These are phyloP conservation scores for Kurtzmaniella quercitrusa DNA, from an alignment of 1,139 yeast species.

Conservation along the genomic window DNA sequence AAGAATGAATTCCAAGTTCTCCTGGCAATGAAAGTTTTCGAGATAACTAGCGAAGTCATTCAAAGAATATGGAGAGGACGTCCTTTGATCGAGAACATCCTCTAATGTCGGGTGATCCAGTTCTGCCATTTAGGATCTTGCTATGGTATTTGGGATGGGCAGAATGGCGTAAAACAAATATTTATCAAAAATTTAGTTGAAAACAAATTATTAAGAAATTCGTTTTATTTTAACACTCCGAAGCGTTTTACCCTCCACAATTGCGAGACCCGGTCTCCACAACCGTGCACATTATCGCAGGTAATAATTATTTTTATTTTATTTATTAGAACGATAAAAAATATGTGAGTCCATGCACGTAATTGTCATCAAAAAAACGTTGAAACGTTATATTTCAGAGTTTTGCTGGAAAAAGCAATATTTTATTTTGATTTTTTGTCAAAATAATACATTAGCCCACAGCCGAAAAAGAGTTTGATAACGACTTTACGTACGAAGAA, in stretches of 20 bases:
- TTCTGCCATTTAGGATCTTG: background rate
- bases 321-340: background rate
- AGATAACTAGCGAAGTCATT: constrained; percentile 25
- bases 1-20: constrained; percentile 32
- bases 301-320: too few species aligned
- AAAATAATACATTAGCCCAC: background rate
- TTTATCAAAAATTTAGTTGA: background rate
- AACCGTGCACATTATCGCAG: background rate
- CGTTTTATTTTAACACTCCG: background rate
- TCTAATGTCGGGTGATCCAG: constrained; percentile 4
- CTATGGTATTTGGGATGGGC: background rate
- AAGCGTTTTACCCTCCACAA: background rate
- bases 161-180: background rate
- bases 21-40: constrained; percentile 29
- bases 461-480: background rate
- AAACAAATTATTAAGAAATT: background rate
- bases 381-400: background rate
- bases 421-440: background rate
- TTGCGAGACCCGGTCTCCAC: background rate
- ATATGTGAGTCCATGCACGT: background rate
- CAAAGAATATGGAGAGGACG: constrained; percentile 16
- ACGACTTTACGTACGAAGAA: background rate
- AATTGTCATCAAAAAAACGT: background rate
- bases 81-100: constrained; percentile 5
- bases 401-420: background rate